Percentiles rank a stretch among this genome's conserved stretches.
phyloP scores from a whole-genome alignment of 805 yeast species.

The Candida sphagnicola region DNA sequence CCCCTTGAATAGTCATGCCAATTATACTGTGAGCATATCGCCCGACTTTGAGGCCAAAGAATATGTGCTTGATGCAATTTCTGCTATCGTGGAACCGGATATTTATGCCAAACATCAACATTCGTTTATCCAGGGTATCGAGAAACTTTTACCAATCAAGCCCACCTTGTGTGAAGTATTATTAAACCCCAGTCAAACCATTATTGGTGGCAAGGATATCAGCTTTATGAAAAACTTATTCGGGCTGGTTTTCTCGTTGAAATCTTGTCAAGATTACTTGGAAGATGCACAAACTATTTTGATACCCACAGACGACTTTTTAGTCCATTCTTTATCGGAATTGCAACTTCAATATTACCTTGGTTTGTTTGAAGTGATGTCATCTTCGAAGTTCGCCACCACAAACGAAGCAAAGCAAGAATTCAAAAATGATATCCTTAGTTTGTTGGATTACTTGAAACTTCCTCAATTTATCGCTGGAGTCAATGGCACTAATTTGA shows the following conservation, averaged over 20 bases:
- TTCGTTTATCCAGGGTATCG: conserved; percentile 65
- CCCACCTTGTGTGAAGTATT: conserved; percentile 35
- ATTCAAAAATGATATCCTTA: conserved; percentile 23
- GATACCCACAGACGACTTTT: conserved; percentile 29
- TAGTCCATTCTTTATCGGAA: conserved; percentile 21
- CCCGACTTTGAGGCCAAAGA: conserved; percentile 24
- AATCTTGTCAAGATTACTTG: conserved; percentile 1
- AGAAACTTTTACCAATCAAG: conserved; percentile 36
- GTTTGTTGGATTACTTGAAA: conserved; percentile 23
- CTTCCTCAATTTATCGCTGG: conserved; percentile 26
- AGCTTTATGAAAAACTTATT: conserved; percentile 25
- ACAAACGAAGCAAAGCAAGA: conserved; percentile 31
- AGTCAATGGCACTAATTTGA: conserved; percentile 20
- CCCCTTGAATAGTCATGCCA: conserved; percentile 8
- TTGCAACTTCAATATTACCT: conserved; percentile 26
- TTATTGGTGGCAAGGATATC: conserved; percentile 18
- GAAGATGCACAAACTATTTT: conserved; percentile 19
- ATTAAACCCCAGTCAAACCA: conserved; percentile 22
- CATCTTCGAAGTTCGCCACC: conserved; percentile 15
- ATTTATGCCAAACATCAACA: conserved; percentile 57
- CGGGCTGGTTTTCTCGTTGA: conserved; percentile 18
- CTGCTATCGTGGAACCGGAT: conserved; percentile 55
- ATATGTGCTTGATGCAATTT: conserved; percentile 38
- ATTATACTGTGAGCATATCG: conserved; percentile 19
- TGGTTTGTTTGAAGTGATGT: conserved; percentile 16